Percentiles rank a stretch among this genome's conserved stretches.
These are phyloP conservation scores for Metarhizium album DNA, from an alignment of 2,329 filamentous ascomycete species.

Conservation along the genomic window DNA sequence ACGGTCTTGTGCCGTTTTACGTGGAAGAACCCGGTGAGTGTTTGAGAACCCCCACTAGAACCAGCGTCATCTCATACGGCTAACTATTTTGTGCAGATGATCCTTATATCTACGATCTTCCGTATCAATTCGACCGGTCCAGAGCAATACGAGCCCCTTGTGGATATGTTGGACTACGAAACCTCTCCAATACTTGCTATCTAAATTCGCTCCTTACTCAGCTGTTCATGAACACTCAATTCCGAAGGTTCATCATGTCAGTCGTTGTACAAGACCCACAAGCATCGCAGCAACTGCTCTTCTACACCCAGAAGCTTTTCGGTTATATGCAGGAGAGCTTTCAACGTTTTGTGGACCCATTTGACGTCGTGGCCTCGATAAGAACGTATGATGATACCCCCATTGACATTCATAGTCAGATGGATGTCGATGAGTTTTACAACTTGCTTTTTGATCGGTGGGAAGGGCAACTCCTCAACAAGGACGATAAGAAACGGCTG, in stretches of 20 bases:
- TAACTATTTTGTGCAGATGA: constrained; percentile 18
- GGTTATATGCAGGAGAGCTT: constrained; percentile 76
- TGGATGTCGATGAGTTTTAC: constrained; percentile 98
- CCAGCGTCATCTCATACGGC: background rate
- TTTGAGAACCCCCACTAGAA: background rate
- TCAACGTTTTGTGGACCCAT: constrained; percentile 62
- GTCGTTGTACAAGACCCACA: constrained; percentile 44
- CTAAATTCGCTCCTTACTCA: constrained; percentile 91
- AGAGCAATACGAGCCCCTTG: constrained; percentile 63
- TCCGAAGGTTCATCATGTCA: constrained; percentile 72
- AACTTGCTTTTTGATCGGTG: constrained; percentile 86
- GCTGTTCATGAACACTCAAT: constrained; percentile 88
- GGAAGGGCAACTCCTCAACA: constrained; percentile 65
- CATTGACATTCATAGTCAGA: constrained; percentile 83
- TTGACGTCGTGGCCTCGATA: constrained; percentile 61
- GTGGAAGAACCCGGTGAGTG: constrained; percentile 25
- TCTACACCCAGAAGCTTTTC: constrained; percentile 73
- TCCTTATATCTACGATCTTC: constrained; percentile 51
- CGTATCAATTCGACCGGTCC: constrained; percentile 50
- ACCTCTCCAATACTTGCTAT: constrained; percentile 94
- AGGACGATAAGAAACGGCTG: constrained; percentile 60
- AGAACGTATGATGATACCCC: constrained; percentile 70
- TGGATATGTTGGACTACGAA: constrained; percentile 81
- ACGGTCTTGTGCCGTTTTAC: constrained; percentile 27
- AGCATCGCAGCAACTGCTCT: constrained; percentile 56